Percentiles rank a stretch among this genome's conserved stretches.
These are phyloP conservation scores for Backusella tuberculispora DNA, from an alignment of 192 early-diverging fungal species.

Conservation along the genomic window DNA sequence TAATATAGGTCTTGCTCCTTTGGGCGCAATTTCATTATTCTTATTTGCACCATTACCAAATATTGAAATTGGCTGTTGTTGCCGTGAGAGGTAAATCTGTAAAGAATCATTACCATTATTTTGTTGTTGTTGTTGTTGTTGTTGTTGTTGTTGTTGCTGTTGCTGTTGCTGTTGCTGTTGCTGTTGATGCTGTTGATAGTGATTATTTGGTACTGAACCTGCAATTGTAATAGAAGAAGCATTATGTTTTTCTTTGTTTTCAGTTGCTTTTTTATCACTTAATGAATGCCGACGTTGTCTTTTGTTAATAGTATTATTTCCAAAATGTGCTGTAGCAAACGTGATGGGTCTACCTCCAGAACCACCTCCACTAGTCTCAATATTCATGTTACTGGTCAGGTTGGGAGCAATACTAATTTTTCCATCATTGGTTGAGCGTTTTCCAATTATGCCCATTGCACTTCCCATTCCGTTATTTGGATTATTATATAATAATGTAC, in stretches of 20 bases:
- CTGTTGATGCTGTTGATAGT: background rate
- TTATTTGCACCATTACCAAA: background rate
- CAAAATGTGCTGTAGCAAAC: background rate
- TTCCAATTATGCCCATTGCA: conserved; percentile 1
- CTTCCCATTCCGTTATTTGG: background rate
- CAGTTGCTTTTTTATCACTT: background rate
- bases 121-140: background rate
- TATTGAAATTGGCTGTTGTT: background rate
- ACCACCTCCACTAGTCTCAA: conserved; percentile 13
- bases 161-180: background rate
- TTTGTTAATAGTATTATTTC: conserved; percentile 18
- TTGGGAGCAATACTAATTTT: conserved; percentile 2
- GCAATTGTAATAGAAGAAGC: background rate
- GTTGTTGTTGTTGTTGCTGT: background rate
- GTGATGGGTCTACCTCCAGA: conserved; percentile 18
- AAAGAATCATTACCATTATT: background rate
- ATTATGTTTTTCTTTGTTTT: background rate
- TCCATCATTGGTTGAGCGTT: conserved; percentile 4
- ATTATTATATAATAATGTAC: background rate
- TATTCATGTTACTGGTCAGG: background rate
- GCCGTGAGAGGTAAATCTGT: background rate
- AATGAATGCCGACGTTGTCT: conserved; percentile 21
- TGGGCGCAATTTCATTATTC: background rate
- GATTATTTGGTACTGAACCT: background rate
- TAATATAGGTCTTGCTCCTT: background rate